phyloP scores from a whole-genome alignment of 2,329 filamentous ascomycete genomes.

The Gaeumannomyces sp. region DNA sequence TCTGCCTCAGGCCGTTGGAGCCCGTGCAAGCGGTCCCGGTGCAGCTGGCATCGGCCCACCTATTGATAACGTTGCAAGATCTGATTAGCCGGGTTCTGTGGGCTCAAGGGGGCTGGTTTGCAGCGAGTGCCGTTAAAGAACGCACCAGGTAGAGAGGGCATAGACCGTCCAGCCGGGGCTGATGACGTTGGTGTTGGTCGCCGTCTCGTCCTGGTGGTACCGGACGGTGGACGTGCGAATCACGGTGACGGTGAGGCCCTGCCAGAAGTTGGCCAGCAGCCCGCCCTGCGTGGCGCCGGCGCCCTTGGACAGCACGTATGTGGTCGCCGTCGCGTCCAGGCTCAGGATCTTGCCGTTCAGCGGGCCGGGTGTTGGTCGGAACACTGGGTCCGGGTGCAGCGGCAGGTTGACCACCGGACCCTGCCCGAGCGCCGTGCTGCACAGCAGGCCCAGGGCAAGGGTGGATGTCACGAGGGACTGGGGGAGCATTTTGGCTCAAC shows the following conservation, averaged over 20 bases:
- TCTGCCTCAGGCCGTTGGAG: neutral
- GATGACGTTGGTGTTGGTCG: neutral
- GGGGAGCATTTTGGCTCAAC: neutral
- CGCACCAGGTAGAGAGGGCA: neutral
- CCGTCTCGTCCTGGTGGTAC: neutral
- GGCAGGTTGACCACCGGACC: neutral
- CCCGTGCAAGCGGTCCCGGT: neutral
- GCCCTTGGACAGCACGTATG: neutral
- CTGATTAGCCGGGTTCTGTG: too few species aligned
- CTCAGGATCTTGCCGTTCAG: neutral
- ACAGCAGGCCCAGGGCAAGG: neutral
- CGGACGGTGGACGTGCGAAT: neutral
- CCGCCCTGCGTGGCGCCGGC: neutral
- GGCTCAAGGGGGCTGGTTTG: too few species aligned
- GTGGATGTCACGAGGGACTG: neutral
- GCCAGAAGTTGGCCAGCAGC: neutral
- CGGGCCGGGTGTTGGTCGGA: neutral
- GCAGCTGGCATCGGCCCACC: neutral
- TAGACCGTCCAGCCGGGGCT: neutral
- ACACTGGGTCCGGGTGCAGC: neutral
- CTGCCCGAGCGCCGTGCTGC: neutral
- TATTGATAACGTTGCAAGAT: neutral
- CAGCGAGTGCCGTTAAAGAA: too few species aligned
- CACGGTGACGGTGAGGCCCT: neutral
- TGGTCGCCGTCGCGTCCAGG: neutral